Conservation (phyloP, 306 rosid genomes). For the Geum urbanum region DNA sequence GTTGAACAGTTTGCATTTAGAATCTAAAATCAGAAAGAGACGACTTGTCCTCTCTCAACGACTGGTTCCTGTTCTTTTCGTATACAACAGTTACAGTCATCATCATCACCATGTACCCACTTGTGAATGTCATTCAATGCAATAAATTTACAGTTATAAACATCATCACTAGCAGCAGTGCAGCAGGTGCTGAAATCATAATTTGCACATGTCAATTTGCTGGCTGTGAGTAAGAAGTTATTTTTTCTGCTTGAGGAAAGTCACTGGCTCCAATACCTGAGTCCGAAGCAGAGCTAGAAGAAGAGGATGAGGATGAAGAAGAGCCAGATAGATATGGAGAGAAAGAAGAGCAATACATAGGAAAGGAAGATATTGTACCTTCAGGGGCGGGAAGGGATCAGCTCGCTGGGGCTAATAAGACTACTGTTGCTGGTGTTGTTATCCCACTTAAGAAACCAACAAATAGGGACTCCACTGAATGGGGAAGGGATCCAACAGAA, state of each 20-base stretch:
- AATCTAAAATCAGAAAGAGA: background rate
- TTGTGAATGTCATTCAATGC: conserved; percentile 2
- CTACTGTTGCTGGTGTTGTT: conserved; percentile 22
- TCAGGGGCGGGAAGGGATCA: conserved; percentile 30
- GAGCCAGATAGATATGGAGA: conserved; percentile 26
- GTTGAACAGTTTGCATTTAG: background rate
- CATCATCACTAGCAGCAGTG: conserved; percentile 20
- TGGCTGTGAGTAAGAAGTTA: conserved; percentile 39
- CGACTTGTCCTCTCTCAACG: background rate
- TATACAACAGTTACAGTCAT: background rate
- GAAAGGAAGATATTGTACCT: conserved; percentile 19
- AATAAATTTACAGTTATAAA: conserved; percentile 10
- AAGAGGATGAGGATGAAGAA: conserved; percentile 35
- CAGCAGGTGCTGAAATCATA: conserved; percentile 21
- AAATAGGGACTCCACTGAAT: conserved; percentile 30
- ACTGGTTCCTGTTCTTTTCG: background rate
- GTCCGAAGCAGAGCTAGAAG: conserved; percentile 81
- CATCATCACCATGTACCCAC: background rate
- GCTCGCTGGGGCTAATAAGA: conserved; percentile 32
- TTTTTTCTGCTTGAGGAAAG: conserved; percentile 78
- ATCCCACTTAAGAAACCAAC: conserved; percentile 29
- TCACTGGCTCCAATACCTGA: conserved; percentile 98
- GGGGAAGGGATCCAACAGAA: conserved; percentile 36
- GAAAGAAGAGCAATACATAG: conserved; percentile 32
- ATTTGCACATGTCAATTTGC: conserved; percentile 20